These are phyloP conservation scores for Populus hybrid DNA, from an alignment of 441 rosid genomes.

Conservation along the genomic window DNA sequence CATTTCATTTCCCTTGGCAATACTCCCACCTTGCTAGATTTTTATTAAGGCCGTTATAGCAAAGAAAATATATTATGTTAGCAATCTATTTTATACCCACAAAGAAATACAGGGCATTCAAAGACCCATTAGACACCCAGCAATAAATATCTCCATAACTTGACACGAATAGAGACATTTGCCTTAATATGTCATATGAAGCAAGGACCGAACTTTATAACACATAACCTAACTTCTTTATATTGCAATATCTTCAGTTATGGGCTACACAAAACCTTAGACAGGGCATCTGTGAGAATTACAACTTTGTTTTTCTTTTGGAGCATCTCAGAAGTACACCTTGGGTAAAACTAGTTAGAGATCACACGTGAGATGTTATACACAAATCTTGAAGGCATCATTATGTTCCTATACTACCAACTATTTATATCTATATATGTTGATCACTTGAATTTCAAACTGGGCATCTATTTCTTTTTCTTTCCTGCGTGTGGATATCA, in stretches of 20 bases:
- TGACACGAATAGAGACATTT: neutral
- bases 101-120: neutral
- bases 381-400: neutral
- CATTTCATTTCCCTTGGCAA: neutral
- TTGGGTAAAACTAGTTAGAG: neutral
- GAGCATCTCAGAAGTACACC: neutral
- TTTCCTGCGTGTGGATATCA: neutral
- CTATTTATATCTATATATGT: no score
- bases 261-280: neutral
- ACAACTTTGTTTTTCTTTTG: neutral
- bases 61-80: neutral
- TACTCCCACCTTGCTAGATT: neutral
- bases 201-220: neutral
- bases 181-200: neutral
- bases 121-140: neutral
- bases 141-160: neutral
- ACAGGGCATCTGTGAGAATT: neutral
- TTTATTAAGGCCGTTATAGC: neutral
- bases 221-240: no score
- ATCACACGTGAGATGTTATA: neutral
- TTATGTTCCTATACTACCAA: neutral
- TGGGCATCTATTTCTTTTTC: neutral
- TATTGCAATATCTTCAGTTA: neutral
- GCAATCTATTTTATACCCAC: neutral
- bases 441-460: neutral